Conservation (phyloP, 2,329 filamentous ascomycete genomes). For the Leptoxyphium fumago region DNA sequence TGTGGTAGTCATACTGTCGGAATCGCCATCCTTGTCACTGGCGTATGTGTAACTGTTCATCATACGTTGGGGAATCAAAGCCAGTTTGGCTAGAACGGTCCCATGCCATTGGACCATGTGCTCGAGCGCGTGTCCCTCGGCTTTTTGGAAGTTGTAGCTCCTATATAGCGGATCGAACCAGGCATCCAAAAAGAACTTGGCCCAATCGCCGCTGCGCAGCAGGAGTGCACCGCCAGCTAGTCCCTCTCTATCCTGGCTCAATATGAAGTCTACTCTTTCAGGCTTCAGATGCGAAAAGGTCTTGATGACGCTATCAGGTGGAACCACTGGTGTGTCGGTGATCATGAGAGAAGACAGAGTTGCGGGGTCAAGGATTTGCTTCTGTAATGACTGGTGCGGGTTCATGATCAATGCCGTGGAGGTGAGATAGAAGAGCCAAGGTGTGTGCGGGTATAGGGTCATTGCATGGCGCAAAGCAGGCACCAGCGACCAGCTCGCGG, state of each 20-base stretch:
- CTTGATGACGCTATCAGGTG: slow-evolving; percentile 92
- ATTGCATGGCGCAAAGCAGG: slow-evolving; percentile 83
- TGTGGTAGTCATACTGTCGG: slow-evolving; percentile 9
- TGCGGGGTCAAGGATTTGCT: slow-evolving; percentile 51
- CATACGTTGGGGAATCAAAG: slow-evolving; percentile 70
- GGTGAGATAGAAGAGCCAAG: slow-evolving; percentile 78
- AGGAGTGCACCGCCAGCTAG: slow-evolving; percentile 65
- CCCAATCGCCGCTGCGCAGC: slow-evolving; percentile 74
- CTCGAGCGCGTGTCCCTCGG: slow-evolving; percentile 76
- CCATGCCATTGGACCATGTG: slow-evolving; percentile 67
- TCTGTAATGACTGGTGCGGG: slow-evolving; percentile 51
- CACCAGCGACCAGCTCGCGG: slow-evolving; percentile 58
- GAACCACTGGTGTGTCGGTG: slow-evolving; percentile 72
- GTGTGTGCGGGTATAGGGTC: slow-evolving; percentile 58
- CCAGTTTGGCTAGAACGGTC: slow-evolving; percentile 80
- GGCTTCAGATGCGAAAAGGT: slow-evolving; percentile 74
- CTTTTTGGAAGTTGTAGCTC: slow-evolving; percentile 91
- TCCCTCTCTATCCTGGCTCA: slow-evolving; percentile 74
- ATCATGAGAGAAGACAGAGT: slow-evolving; percentile 68
- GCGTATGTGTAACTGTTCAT: slow-evolving; percentile 62
- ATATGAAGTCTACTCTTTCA: slow-evolving; percentile 62
- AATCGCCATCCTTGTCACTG: slow-evolving; percentile 15
- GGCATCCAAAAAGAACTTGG: slow-evolving; percentile 78
- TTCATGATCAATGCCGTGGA: slow-evolving; percentile 83
- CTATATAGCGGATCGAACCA: slow-evolving; percentile 95